These are phyloP conservation scores for Phalaenopsis aphrodite DNA, from an alignment of 106 monocot genomes.

Conservation along the genomic window DNA sequence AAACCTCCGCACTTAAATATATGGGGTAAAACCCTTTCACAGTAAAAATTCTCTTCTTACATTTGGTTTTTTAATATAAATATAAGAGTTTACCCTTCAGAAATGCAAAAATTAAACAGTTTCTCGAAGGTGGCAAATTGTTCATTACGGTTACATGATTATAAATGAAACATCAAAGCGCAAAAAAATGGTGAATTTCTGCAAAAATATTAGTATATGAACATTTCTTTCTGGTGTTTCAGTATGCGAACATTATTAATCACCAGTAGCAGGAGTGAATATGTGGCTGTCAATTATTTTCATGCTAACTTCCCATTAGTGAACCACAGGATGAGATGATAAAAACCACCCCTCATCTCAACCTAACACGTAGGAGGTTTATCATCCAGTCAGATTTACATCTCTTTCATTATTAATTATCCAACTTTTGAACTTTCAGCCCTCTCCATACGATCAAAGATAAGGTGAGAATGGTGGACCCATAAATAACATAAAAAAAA, in stretches of 20 bases:
- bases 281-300: background rate
- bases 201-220: background rate
- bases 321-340: background rate
- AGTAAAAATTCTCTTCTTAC: background rate
- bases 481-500: background rate
- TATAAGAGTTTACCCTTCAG: background rate
- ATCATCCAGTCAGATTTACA: background rate
- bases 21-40: background rate
- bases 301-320: background rate
- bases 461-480: background rate
- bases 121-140: background rate
- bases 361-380: background rate
- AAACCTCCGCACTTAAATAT: no score
- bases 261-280: background rate
- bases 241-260: background rate
- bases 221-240: background rate
- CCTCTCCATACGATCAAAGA: background rate
- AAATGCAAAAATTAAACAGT: background rate
- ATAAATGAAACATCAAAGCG: background rate
- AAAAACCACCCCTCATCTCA: background rate
- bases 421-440: background rate
- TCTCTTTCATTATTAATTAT: background rate
- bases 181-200: no score
- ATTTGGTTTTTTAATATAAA: background rate
- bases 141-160: background rate